Conservation (phyloP, 495 filamentous ascomycete genomes). For the Pseudotulostoma volvatum region DNA sequence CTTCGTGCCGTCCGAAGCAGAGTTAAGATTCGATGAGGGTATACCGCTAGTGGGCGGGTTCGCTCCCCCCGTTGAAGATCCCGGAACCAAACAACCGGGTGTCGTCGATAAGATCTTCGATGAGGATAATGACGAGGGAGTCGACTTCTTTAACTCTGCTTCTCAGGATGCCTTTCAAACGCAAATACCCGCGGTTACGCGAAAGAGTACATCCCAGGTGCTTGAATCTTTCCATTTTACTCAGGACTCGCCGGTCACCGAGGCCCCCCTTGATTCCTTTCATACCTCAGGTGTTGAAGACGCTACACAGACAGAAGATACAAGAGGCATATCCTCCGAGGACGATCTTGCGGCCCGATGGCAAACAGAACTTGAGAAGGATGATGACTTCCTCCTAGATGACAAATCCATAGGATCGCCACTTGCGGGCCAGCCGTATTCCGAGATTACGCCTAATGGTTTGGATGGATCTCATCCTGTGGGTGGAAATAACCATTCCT, state of each 20-base stretch:
- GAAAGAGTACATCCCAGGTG: conserved; percentile 24
- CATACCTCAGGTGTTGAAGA: conserved; percentile 7
- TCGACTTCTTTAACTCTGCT: conserved; percentile 22
- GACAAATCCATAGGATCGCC: conserved; percentile 30
- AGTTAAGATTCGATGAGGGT: conserved; percentile 33
- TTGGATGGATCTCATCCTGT: too few species aligned
- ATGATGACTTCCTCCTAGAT: conserved; percentile 60
- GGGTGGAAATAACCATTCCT: neutral
- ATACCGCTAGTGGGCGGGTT: conserved; percentile 25
- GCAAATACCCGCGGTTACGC: conserved; percentile 12
- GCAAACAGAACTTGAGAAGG: conserved; percentile 64
- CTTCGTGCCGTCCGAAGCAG: conserved; percentile 26
- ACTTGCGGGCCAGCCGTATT: conserved; percentile 9
- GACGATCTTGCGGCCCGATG: conserved; percentile 64
- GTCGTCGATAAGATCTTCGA: conserved; percentile 18
- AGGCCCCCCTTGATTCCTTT: conserved; percentile 13
- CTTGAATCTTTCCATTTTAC: conserved; percentile 11
- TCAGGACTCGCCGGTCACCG: conserved; percentile 4
- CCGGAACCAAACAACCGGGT: conserved; percentile 3
- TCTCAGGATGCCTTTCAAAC: neutral
- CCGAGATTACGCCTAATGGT: too few species aligned
- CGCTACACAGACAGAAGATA: conserved; percentile 5
- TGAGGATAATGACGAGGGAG: conserved; percentile 22
- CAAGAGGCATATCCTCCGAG: conserved; percentile 19
- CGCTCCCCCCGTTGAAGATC: conserved; percentile 9